Conservation (phyloP, 345 rosid genomes). For the Viola odorata region DNA sequence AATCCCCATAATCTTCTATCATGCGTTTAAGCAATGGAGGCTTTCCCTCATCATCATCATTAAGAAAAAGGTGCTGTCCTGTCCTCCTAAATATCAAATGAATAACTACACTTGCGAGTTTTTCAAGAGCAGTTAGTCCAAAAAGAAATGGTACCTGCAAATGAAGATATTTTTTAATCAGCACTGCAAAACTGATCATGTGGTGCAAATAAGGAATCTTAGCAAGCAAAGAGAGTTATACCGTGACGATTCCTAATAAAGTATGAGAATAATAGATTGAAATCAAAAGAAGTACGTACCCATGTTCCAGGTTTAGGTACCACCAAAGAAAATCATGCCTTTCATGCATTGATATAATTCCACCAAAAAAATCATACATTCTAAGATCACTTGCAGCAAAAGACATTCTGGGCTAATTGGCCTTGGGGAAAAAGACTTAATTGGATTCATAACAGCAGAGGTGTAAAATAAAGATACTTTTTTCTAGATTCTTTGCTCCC, state of each 20-base stretch:
- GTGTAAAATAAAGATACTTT: not conserved
- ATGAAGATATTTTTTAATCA: conserved; percentile 9
- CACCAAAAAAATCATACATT: not conserved
- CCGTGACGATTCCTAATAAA: no score
- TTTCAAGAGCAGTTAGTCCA: conserved; percentile 85
- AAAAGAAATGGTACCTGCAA: conserved; percentile 96
- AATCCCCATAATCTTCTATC: conserved; percentile 60
- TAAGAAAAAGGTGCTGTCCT: conserved; percentile 89
- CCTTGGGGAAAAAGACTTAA: no score
- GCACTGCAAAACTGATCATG: no score
- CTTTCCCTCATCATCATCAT: conserved; percentile 71
- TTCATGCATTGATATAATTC: not conserved
- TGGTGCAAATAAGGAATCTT: no score
- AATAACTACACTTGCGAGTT: conserved; percentile 69
- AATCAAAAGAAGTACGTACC: no score
- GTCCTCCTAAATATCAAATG: conserved; percentile 95
- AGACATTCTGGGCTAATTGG: no score
- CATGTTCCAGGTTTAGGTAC: no score
- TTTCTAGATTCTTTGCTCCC: not conserved
- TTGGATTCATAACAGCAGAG: no score
- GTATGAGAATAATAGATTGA: no score
- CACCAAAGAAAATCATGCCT: no score
- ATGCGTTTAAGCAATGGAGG: conserved; percentile 77
- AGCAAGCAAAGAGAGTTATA: no score
- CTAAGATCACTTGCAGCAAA: not conserved